phyloP scores from a whole-genome alignment of 768 basidiomycete genomes.

The Kwoniella botswanensis region DNA sequence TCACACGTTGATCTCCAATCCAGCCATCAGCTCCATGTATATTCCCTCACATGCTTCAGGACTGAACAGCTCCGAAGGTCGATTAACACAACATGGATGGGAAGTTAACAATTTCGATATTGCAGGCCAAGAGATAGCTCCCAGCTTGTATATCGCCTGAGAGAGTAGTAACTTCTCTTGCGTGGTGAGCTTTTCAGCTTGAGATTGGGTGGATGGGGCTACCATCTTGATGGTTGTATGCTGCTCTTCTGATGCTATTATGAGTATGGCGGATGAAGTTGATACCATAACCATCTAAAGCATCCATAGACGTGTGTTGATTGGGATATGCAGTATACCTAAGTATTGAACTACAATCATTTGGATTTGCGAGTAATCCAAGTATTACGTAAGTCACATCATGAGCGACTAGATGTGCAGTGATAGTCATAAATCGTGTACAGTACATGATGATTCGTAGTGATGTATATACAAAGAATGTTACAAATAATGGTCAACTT shows the following conservation, averaged over 20 bases:
- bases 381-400: too few species aligned
- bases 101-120: conserved; percentile 71
- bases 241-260: not conserved
- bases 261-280: too few species aligned
- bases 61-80: conserved; percentile 67
- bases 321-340: too few species aligned
- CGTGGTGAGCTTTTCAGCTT: conserved; percentile 27
- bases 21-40: conserved; percentile 72
- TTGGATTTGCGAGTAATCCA: too few species aligned
- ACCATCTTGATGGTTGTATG: not conserved
- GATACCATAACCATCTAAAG: too few species aligned
- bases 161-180: conserved; percentile 80
- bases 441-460: too few species aligned
- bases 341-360: too few species aligned
- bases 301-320: too few species aligned
- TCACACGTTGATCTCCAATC: conserved; percentile 66
- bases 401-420: too few species aligned
- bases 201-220: not conserved
- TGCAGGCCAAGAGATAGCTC: conserved; percentile 66
- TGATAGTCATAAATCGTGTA: too few species aligned
- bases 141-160: conserved; percentile 84
- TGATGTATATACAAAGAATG: too few species aligned
- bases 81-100: conserved; percentile 63
- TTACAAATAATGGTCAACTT: too few species aligned
- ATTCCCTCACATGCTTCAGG: conserved; percentile 72